Evolutionary conservation across 176 grass and related monocot species (phyloP).

Genomic region (Typha latifolia): DNA sequence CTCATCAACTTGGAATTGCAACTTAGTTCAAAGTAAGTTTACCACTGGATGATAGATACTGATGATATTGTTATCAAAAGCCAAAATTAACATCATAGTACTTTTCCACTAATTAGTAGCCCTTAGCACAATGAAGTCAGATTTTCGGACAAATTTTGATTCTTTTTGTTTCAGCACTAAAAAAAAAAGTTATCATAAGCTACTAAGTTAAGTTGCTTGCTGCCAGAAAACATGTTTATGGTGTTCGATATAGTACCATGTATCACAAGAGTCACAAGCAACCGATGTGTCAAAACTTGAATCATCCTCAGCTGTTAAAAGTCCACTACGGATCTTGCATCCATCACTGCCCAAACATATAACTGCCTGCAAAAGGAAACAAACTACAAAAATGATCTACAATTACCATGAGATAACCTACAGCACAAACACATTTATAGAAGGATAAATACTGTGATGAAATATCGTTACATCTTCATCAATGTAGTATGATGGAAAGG

Average conservation of each 20-base stretch:
- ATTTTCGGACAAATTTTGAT: too few relatives aligned
- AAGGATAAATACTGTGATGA: slow-evolving; percentile 10
- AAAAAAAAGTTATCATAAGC: too few relatives aligned
- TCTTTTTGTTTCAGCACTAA: too few relatives aligned
- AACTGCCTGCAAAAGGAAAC: slow-evolving; percentile 52
- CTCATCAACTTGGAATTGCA: too few relatives aligned
- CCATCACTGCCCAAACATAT: slow-evolving; percentile 72
- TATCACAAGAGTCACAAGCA: slow-evolving; percentile 97
- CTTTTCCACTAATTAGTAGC: too few relatives aligned
- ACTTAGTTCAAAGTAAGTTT: too few relatives aligned
- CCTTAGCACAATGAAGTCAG: too few relatives aligned
- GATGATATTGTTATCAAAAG: too few relatives aligned
- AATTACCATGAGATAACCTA: too few relatives aligned
- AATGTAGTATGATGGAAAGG: slow-evolving; percentile 88
- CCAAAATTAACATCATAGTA: too few relatives aligned
- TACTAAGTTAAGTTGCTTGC: too few relatives aligned
- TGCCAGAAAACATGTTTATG: not conserved
- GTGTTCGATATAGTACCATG: slow-evolving; percentile 43
- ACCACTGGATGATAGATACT: too few relatives aligned
- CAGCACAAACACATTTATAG: not conserved
- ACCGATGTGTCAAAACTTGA: slow-evolving; percentile 74
- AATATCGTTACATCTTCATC: slow-evolving; percentile 82
- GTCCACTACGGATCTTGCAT: slow-evolving; percentile 70
- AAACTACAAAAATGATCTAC: not conserved
- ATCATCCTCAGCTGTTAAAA: slow-evolving; percentile 45